Conservation (phyloP, 2,329 filamentous ascomycete genomes). For the Ophiostoma novo-ulmi region DNA sequence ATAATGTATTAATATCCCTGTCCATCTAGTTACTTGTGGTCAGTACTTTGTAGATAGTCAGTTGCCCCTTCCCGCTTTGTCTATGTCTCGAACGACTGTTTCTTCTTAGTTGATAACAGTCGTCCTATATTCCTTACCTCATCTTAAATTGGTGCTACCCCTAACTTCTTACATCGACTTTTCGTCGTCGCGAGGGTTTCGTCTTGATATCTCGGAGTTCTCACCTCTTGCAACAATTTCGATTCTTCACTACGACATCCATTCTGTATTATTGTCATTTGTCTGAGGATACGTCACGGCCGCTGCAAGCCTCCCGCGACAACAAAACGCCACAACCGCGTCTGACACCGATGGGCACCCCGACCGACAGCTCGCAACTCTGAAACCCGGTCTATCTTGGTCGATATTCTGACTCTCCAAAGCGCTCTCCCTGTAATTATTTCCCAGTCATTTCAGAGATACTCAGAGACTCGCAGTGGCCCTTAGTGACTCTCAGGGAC, state of each 20-base stretch:
- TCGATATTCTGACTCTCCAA: neutral
- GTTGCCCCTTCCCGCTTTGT: conserved; percentile 3
- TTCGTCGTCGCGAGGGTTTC: neutral
- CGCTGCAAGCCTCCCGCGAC: neutral
- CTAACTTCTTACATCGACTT: neutral
- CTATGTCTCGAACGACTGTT: neutral
- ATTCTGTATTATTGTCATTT: neutral
- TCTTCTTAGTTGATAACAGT: conserved; percentile 3
- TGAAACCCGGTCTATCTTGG: neutral
- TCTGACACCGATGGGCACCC: neutral
- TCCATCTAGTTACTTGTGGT: neutral
- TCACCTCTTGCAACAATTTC: neutral
- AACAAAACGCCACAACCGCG: neutral
- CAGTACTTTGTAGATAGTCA: neutral
- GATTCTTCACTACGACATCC: neutral
- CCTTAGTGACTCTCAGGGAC: neutral
- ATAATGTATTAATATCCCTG: neutral
- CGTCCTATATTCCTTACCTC: neutral
- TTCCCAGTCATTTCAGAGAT: neutral
- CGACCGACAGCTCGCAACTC: neutral
- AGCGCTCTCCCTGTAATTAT: neutral
- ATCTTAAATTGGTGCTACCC: conserved; percentile 1
- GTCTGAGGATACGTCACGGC: neutral
- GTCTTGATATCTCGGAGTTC: neutral
- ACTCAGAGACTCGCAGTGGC: neutral